Conservation (phyloP, 306 rosid genomes). For the Begonia fuchsioides region DNA sequence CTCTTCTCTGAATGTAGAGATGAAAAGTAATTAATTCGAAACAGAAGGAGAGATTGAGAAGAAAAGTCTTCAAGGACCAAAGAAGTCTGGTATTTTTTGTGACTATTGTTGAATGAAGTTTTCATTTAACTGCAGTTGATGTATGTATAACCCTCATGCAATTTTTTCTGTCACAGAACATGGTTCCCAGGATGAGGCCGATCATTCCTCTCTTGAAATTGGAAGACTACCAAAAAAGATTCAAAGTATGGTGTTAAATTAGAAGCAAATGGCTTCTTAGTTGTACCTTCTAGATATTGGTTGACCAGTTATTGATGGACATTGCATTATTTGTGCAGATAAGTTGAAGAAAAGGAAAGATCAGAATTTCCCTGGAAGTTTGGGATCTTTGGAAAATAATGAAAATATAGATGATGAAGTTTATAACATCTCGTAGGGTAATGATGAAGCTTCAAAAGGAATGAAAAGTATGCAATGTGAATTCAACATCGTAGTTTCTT, state of each 20-base stretch:
- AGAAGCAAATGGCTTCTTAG: slow-evolving; percentile 1
- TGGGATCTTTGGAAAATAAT: slow-evolving; percentile 7
- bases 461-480: slow-evolving; percentile 27
- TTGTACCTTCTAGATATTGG: slow-evolving; percentile 1
- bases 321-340: slow-evolving; percentile 8
- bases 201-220: slow-evolving; percentile 25
- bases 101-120: too few species aligned
- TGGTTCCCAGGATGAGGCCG: slow-evolving; percentile 15
- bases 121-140: too few species aligned
- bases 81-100: too few species aligned
- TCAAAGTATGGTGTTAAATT: slow-evolving; percentile 26
- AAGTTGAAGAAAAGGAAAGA: slow-evolving; percentile 23
- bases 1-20: too few species aligned
- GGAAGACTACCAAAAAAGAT: slow-evolving; percentile 40
- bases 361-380: slow-evolving; percentile 4
- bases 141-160: too few species aligned
- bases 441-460: slow-evolving; percentile 29
- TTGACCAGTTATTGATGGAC: neutral
- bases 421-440: slow-evolving; percentile 21
- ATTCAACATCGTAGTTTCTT: neutral
- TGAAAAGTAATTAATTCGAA: too few species aligned
- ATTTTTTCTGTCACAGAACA: slow-evolving; percentile 18
- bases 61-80: too few species aligned
- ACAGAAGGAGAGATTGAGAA: too few species aligned
- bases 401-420: slow-evolving; percentile 12